Evolutionary conservation across 805 yeast species (phyloP), one percentile per base, ranked within the genome.

Genomic region (Candida peoriensis): DNA sequence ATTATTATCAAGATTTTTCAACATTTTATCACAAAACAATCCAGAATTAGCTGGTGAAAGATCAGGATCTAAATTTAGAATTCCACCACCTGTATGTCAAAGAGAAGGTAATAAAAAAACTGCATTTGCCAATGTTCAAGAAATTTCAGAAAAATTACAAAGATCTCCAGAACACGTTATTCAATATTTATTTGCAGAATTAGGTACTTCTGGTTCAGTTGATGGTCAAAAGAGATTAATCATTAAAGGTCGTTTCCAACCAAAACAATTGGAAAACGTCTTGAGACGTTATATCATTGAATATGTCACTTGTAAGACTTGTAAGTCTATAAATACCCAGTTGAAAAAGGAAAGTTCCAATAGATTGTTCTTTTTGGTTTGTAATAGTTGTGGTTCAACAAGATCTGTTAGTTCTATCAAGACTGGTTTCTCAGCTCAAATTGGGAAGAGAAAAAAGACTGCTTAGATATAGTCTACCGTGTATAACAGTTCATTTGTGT

Each of bases 391-490:
- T 75, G 98, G 98, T 50, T 85, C 96, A 32, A 80, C 97, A 32
- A 82, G 96, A 69, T 88, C 97, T 33, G 99, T 93, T 38, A 78
- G 93, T 50, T 87, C 96, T 30, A 93, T 93, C 66, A 93, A 94
- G 78, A 86, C 97, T 32, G 99, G 99, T 82, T 93, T 86, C 95
- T 96, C 89, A 72, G 99, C 98, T 52, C 90, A 85, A 58, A 80
- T 86, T 55, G 95, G 95, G 52, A 81, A 83, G 64, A 84, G 90
- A 80, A 84, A 78, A 78, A 82, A 70, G 65, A 68, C 59, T 25
- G 47, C 37, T 26, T 44, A 26, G 28, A 25, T 9, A 15, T 15
- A 39, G 15, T 28, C 7, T 16, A 11, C 11, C 52, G 47, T 48
- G 26, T 37, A 32, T 28, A 32, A 20, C 33, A 28, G 18, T 20